These are phyloP conservation scores for Falciphora oryzae DNA, from an alignment of 2,329 filamentous ascomycete genomes.

Conservation along the genomic window DNA sequence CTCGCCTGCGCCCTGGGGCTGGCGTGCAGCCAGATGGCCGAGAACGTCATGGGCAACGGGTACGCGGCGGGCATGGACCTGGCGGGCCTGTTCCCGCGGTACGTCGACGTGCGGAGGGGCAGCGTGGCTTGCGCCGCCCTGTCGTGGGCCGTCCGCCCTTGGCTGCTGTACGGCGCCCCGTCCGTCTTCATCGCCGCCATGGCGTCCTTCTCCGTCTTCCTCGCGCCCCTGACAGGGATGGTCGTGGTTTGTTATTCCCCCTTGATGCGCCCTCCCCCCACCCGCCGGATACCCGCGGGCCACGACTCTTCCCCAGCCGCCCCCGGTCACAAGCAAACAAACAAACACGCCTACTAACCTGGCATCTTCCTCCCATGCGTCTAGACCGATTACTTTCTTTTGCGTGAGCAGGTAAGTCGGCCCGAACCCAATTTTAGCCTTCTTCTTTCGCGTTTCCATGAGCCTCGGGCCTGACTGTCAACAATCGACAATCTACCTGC, in stretches of 20 bases:
- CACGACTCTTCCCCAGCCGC: neutral
- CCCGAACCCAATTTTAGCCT: conserved; percentile 21
- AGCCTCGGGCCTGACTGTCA: neutral
- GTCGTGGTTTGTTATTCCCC: conserved; percentile 21
- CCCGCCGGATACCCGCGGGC: no score
- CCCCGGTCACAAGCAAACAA: neutral
- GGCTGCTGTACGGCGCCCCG: conserved; percentile 26
- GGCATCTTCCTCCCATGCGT: neutral
- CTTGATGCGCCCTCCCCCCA: neutral
- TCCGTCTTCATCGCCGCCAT: conserved; percentile 24
- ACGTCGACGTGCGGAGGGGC: conserved; percentile 51
- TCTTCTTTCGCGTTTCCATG: neutral
- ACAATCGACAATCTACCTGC: no score
- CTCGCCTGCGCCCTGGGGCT: conserved; percentile 41
- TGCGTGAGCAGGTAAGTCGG: conserved; percentile 22
- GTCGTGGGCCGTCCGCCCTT: conserved; percentile 24
- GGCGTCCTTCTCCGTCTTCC: conserved; percentile 35
- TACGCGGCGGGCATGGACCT: conserved; percentile 50
- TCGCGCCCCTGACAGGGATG: conserved; percentile 32
- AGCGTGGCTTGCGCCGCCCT: conserved; percentile 6
- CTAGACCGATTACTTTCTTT: conserved; percentile 28
- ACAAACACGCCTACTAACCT: neutral
- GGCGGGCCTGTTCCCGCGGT: conserved; percentile 43
- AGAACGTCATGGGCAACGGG: conserved; percentile 41
- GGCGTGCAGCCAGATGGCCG: conserved; percentile 38